phyloP scores from a whole-genome alignment of 441 rosid genomes.

The Iberis amara region DNA sequence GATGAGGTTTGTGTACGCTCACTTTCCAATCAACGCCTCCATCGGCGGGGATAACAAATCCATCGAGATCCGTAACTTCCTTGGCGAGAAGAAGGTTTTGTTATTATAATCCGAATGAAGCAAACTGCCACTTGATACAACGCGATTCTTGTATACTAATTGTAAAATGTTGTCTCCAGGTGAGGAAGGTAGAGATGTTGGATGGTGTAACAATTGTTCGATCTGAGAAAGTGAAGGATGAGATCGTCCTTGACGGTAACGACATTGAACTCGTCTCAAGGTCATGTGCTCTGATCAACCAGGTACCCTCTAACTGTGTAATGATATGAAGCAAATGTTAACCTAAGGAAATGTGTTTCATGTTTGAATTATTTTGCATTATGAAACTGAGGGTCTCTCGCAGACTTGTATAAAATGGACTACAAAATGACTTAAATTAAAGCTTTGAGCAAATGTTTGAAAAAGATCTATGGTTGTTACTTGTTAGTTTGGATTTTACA shows the following conservation, averaged over 20 bases:
- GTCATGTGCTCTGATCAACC: slow-evolving; percentile 79
- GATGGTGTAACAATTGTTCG: slow-evolving; percentile 65
- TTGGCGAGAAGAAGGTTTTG: slow-evolving; percentile 59
- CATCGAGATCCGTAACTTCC: slow-evolving; percentile 80
- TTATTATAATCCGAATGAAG: background rate
- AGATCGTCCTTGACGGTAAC: slow-evolving; percentile 59
- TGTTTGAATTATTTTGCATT: background rate
- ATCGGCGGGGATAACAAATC: slow-evolving; percentile 38
- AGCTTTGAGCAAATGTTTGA: no score
- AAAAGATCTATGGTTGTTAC: no score
- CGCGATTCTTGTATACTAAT: no score
- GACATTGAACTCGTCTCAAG: slow-evolving; percentile 77
- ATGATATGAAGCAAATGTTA: no score
- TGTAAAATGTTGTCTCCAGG: slow-evolving; percentile 33
- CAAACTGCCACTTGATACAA: no score
- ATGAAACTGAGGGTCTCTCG: no score
- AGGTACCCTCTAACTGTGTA: slow-evolving; percentile 37
- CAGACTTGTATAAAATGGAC: no score
- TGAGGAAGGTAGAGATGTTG: slow-evolving; percentile 83
- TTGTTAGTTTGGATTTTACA: no score
- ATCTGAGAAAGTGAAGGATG: slow-evolving; percentile 87
- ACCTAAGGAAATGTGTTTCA: no score
- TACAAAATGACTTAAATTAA: no score
- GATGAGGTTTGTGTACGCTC: slow-evolving; percentile 82
- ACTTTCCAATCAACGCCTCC: slow-evolving; percentile 69